phyloP scores from a whole-genome alignment of 148 eudicot genomes.

The Diospyros lotus region DNA sequence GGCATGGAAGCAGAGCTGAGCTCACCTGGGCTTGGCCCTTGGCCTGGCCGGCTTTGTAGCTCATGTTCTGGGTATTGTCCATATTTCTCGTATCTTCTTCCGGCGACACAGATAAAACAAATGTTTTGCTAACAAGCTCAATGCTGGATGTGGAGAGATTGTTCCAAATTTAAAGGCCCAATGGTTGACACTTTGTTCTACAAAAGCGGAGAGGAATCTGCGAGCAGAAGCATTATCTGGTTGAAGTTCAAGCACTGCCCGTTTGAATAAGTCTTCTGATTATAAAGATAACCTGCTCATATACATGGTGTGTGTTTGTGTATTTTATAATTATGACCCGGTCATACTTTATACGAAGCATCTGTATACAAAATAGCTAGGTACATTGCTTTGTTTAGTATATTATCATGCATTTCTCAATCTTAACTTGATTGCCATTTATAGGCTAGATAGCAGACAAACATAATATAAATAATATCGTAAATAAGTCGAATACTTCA shows the following conservation, averaged over 20 bases:
- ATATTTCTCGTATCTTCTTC: constrained; percentile 11
- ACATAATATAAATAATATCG: no score
- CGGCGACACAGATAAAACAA: neutral
- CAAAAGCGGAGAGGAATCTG: no score
- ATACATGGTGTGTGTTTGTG: no score
- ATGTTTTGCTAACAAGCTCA: constrained; percentile 7
- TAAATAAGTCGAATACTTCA: no score
- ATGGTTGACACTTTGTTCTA: neutral
- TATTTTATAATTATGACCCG: no score
- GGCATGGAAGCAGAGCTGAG: neutral
- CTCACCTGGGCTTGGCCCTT: constrained; percentile 45
- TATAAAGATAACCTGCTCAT: no score
- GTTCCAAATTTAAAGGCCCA: constrained; percentile 16
- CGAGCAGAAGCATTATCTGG: neutral
- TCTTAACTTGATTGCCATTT: no score
- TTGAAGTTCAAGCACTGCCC: neutral
- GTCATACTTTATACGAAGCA: no score
- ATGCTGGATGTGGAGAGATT: constrained; percentile 6
- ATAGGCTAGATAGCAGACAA: no score
- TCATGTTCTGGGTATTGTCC: constrained; percentile 28
- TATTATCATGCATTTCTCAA: no score
- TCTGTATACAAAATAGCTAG: no score
- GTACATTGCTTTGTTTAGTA: no score
- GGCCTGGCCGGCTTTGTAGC: constrained; percentile 45
- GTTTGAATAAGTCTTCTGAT: neutral